Evolutionary conservation across 2,329 filamentous ascomycete species (phyloP), one percentile per base, ranked within the genome.

Genomic region (Cordyceps javanica): DNA sequence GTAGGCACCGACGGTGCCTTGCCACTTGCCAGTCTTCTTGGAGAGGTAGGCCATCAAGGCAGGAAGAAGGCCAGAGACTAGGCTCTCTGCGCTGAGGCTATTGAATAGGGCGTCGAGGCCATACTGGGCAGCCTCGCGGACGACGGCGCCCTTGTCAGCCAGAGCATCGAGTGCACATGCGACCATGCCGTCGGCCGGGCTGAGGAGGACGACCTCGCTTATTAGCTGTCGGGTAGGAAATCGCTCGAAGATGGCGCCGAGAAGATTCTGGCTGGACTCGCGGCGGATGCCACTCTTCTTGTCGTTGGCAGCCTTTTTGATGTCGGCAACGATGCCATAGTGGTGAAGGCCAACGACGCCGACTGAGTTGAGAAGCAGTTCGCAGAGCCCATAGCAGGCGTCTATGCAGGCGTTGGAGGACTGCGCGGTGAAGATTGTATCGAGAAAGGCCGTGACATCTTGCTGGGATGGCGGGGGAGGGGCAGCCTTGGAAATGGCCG

Each of bases 11-110:
- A 97, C 90, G 16, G 90, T 90, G 60, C 94, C 94, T 75, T 99
- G 94, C 94, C 94, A 99, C 76, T 99, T 99, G 63, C 90, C 92
- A 16, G 91, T 89, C 68, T 84, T 85, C 75, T 91, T 95, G 69
- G 80, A 79, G 30, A 99, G 80, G 71, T 97, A 97, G 54, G 80
- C 74, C 61, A 79, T 75, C 41, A 99, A 77, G 16, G 84, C 81
- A 3, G 94, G 91, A 53, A 99, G 78, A 42, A 99, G 81, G 21
- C 89, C 92, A 62, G 85, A 82, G 54, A 96, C 88, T 67, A 96
- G 83, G 51, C 90, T 86, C 77, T 97, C 94, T 57, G 91, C 77
- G 68, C 83, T 86, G 62, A 99, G 77, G 68, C 88, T 84, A 63
- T 81, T 80, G 72, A 96, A 96, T 25, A 97, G 80, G 25, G 90